These are phyloP conservation scores for Mycena vitilis DNA, from an alignment of 768 basidiomycete species.

Conservation along the genomic window DNA sequence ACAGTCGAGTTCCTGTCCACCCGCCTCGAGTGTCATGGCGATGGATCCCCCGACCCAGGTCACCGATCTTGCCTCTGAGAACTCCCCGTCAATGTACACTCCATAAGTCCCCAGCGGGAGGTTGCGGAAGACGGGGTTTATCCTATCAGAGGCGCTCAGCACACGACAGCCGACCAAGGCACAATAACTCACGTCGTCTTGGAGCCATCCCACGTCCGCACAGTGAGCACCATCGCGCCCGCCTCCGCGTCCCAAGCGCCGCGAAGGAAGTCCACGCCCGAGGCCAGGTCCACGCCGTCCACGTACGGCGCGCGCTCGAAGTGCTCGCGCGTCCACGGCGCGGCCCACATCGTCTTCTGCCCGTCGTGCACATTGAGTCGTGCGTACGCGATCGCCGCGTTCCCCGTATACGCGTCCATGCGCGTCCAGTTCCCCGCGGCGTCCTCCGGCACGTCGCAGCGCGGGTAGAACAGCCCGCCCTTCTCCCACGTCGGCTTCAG, in stretches of 20 bases:
- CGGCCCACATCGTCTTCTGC: slow-evolving; percentile 29
- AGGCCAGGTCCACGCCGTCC: slow-evolving; percentile 25
- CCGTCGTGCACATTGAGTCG: slow-evolving; percentile 32
- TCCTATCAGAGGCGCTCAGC: slow-evolving; percentile 4
- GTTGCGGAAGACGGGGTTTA: slow-evolving; percentile 23
- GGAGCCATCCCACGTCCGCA: slow-evolving; percentile 26
- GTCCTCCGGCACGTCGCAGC: slow-evolving; percentile 17
- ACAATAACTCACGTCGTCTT: background rate
- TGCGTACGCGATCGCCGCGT: slow-evolving; percentile 28
- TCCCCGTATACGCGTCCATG: slow-evolving; percentile 27
- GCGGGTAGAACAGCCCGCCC: slow-evolving; percentile 31
- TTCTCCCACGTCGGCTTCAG: slow-evolving; percentile 28
- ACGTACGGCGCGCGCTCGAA: slow-evolving; percentile 15
- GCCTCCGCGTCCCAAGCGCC: slow-evolving; percentile 27
- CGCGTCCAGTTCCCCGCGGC: slow-evolving; percentile 25
- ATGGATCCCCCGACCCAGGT: too few species aligned
- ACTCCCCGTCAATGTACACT: slow-evolving; percentile 12
- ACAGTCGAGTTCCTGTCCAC: too few species aligned
- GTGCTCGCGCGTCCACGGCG: slow-evolving; percentile 27
- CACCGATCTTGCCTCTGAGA: background rate
- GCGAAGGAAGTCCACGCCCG: slow-evolving; percentile 25
- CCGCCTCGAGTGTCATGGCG: too few species aligned
- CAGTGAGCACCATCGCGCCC: slow-evolving; percentile 27
- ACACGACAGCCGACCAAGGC: background rate
- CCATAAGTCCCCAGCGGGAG: slow-evolving; percentile 28